Conservation (phyloP, 2,329 filamentous ascomycete genomes). For the Daldinia eschscholtzii region DNA sequence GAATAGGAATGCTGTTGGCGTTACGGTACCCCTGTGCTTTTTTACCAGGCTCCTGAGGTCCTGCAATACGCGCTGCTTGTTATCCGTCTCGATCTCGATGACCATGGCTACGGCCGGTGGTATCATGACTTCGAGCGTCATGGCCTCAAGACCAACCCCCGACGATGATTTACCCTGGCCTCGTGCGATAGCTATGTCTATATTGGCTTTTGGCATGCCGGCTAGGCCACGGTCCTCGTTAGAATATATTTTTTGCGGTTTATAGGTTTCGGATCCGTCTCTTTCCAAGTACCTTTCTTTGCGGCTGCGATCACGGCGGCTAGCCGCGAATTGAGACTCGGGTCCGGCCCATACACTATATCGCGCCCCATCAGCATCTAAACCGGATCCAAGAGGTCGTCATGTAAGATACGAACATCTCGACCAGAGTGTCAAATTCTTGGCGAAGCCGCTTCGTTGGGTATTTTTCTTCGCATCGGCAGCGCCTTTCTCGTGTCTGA, state of each 20-base stretch:
- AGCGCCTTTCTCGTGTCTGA: slow-evolving; percentile 92
- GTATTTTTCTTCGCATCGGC: slow-evolving; percentile 84
- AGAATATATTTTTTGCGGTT: slow-evolving; percentile 28
- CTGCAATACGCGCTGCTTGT: slow-evolving; percentile 77
- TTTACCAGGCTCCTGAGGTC: slow-evolving; percentile 81
- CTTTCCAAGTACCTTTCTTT: slow-evolving; percentile 72
- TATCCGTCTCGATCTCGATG: slow-evolving; percentile 88
- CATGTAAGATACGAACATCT: slow-evolving; percentile 67
- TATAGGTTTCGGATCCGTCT: no score
- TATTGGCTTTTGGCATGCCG: slow-evolving; percentile 84
- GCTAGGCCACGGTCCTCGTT: slow-evolving; percentile 56
- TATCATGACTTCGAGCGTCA: slow-evolving; percentile 85
- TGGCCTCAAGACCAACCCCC: slow-evolving; percentile 80
- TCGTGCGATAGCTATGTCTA: slow-evolving; percentile 87
- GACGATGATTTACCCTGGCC: slow-evolving; percentile 85
- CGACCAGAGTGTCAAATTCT: slow-evolving; percentile 80
- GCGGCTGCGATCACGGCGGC: slow-evolving; percentile 79
- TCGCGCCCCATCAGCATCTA: slow-evolving; percentile 28
- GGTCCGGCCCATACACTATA: slow-evolving; percentile 80
- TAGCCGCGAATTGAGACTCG: slow-evolving; percentile 80
- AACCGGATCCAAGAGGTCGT: slow-evolving; percentile 3
- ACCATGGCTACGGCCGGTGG: slow-evolving; percentile 82
- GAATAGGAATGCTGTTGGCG: slow-evolving; percentile 87
- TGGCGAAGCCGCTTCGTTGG: slow-evolving; percentile 75
- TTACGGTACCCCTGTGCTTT: slow-evolving; percentile 74